Evolutionary conservation across 352 stramenopile genomes (phyloP).

Genomic region (Lagenidium sp.): DNA sequence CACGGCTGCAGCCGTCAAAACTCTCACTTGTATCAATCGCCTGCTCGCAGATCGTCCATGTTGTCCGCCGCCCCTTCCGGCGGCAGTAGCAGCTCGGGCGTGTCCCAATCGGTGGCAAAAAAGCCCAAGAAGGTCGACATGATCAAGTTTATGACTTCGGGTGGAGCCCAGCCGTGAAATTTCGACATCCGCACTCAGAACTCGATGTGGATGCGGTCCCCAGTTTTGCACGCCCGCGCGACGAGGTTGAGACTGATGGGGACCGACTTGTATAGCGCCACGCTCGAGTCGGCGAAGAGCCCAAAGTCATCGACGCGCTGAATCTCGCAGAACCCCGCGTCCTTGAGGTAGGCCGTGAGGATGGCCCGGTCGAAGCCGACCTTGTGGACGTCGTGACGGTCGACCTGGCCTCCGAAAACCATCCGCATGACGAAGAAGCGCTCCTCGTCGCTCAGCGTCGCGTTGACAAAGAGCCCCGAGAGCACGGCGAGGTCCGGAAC

Average conservation of each 20-base stretch:
- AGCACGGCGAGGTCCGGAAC: conserved; percentile 60
- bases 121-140: conserved; percentile 68
- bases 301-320: conserved; percentile 32
- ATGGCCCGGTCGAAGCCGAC: conserved; percentile 61
- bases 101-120: conserved; percentile 9
- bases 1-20: no score
- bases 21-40: no score
- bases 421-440: conserved; percentile 59
- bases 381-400: conserved; percentile 70
- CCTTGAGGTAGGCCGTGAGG: conserved; percentile 25
- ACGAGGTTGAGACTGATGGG: conserved; percentile 62
- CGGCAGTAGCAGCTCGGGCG: no score
- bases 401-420: conserved; percentile 62
- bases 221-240: conserved; percentile 23
- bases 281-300: conserved; percentile 49
- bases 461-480: conserved; percentile 46
- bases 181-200: background rate
- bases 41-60: conserved; percentile 2
- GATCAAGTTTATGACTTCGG: conserved; percentile 69
- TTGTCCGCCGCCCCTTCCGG: background rate
- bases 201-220: conserved; percentile 1
- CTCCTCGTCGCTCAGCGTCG: conserved; percentile 37
- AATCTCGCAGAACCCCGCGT: conserved; percentile 52
- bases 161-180: background rate
- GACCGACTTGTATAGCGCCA: conserved; percentile 21